Conservation (phyloP, 1,139 yeast species). For the Hyphopichia burtonii region DNA sequence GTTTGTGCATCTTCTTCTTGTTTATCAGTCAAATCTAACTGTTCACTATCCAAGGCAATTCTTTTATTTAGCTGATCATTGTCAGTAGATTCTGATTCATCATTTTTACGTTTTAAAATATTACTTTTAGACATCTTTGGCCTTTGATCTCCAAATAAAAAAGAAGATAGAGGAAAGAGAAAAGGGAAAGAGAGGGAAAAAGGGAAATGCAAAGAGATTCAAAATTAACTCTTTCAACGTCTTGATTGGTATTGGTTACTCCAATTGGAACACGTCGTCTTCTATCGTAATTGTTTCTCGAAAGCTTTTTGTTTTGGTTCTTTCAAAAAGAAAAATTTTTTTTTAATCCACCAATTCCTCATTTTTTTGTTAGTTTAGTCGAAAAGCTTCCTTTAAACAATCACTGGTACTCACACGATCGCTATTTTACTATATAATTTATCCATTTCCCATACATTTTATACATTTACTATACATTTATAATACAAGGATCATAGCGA, state of each 20-base stretch:
- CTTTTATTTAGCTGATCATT: conserved; percentile 50
- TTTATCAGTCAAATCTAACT: conserved; percentile 27
- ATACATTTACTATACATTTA: not conserved
- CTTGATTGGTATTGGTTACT: not conserved
- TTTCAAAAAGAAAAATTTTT: not conserved
- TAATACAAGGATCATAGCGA: not conserved
- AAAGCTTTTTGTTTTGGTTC: not conserved
- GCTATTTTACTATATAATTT: too few relatives aligned
- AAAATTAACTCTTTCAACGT: not conserved
- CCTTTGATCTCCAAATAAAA: not conserved
- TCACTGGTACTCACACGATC: not conserved
- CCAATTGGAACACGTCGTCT: not conserved
- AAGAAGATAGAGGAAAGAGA: not conserved
- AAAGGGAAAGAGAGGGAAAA: not conserved
- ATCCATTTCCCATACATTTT: too few relatives aligned
- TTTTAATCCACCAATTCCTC: conserved; percentile 1
- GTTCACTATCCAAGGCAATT: conserved; percentile 68
- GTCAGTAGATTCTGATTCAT: conserved; percentile 42
- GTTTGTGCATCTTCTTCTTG: conserved; percentile 43
- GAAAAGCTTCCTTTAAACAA: conserved; percentile 1
- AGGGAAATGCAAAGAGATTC: not conserved
- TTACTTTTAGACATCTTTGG: conserved; percentile 22
- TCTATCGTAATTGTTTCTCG: not conserved
- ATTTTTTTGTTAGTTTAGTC: conserved; percentile 1
- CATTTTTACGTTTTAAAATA: conserved; percentile 70